Base-by-base conservation (phyloP, 177 flowering plant genomes). In the Vitis hybrid region DNA sequence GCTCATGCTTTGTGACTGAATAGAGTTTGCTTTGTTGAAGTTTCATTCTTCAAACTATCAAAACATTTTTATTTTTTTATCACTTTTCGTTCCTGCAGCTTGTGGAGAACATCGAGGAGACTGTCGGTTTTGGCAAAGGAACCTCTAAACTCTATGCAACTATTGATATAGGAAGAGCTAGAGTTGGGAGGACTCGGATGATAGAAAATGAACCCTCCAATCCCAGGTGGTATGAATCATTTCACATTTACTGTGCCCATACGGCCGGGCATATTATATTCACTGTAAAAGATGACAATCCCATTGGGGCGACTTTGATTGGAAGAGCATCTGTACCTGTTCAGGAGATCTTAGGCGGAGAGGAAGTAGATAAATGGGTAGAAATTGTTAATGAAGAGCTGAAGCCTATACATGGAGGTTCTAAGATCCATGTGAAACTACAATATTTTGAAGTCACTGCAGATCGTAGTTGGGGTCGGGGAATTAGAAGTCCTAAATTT, bases 201-300 rank as follows among this genome's bases (percentile, higher is more conserved):
- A 59, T 89, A 24, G 83, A 80, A 70, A 72, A 86, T 14, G 87
- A 87, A 50, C 63, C 69, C 15, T 0, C 67, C 4, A 82, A 84
- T 68, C 92, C 92, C 5, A 71, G 58, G 66, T 88, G 90, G 90
- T 61, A 80, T 12, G 91, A 87, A 74, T 85, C 90, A 46, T 87
- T 89, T 63, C 93, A 87, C 77, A 79, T 89, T 30, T 85, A 86
- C 80, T 87, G 91, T 80, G 90, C 91, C 14, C 93, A 89, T 50
- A 24, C 56, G 70, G 87, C 89, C 41, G 71, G 82, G 21, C 73
- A 88, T 69, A 82, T 88, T 4, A 72, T 86, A 46, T 87, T 89
- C 78, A 82, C 91, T 12, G 82, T 89, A n/a, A 89, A 89, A 71
- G 92, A 88, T 58, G 88, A 81, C 49, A 83, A 88, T 67, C 88